Percentiles rank a stretch among this genome's conserved stretches.
Evolutionary conservation across 2,329 filamentous ascomycete genomes (phyloP).

Genomic region (Fusarium virguliforme): DNA sequence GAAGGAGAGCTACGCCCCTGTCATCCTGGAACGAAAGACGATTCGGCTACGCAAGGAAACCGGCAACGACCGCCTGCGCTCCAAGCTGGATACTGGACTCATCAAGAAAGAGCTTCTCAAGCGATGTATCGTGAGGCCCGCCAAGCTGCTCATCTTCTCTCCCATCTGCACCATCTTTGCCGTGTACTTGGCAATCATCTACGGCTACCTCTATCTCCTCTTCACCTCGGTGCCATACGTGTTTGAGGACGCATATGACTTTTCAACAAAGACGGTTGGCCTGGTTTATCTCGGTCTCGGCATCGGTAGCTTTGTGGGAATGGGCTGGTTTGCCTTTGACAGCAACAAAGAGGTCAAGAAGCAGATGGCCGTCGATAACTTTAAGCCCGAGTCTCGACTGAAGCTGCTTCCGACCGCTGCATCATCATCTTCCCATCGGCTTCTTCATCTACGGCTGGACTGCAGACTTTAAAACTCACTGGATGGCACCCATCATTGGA

Average conservation of each 20-base stretch:
- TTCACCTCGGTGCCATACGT: conserved; percentile 71
- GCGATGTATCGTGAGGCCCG: conserved; percentile 60
- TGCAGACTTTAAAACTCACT: conserved; percentile 33
- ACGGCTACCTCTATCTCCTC: conserved; percentile 69
- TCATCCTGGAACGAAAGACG: conserved; percentile 58
- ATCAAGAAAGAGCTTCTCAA: conserved; percentile 56
- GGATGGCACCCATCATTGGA: conserved; percentile 35
- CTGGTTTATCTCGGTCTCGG: conserved; percentile 46
- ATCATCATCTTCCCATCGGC: conserved; percentile 23
- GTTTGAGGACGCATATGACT: conserved; percentile 61
- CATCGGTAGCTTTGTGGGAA: conserved; percentile 31
- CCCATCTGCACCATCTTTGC: conserved; percentile 64
- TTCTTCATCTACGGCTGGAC: conserved; percentile 44
- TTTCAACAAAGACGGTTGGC: conserved; percentile 48
- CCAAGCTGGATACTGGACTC: conserved; percentile 62
- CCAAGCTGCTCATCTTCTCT: conserved; percentile 67
- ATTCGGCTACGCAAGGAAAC: conserved; percentile 57
- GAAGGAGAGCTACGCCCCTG: conserved; percentile 58
- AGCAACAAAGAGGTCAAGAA: conserved; percentile 31
- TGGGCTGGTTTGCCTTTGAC: conserved; percentile 28
- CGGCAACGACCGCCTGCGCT: conserved; percentile 59
- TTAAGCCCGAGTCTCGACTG: conserved; percentile 30
- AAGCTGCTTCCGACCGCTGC: conserved; percentile 29
- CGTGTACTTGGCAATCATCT: conserved; percentile 67
- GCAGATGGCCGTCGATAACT: not conserved